Evolutionary conservation across 2,329 filamentous ascomycete species (phyloP).

Genomic region (Hypocreales sp.): DNA sequence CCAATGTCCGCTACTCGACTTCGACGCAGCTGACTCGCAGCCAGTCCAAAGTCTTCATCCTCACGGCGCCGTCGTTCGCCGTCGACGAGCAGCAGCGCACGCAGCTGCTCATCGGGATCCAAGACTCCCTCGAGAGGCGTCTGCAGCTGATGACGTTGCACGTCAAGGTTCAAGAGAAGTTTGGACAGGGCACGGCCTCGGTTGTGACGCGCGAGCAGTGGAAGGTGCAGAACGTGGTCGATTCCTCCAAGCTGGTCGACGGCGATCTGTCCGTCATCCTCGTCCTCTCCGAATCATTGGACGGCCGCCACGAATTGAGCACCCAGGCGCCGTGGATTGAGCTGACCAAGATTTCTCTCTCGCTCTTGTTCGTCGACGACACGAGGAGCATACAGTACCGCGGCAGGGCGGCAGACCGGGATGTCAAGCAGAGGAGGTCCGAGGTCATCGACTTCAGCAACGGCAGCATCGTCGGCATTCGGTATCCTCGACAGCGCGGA

Average conservation of each 20-base stretch:
- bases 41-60: slow-evolving; percentile 51
- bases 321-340: slow-evolving; percentile 64
- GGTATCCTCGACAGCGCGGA: slow-evolving; percentile 41
- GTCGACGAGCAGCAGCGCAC: slow-evolving; percentile 36
- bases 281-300: slow-evolving; percentile 48
- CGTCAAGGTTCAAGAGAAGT: slow-evolving; percentile 26
- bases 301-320: slow-evolving; percentile 51
- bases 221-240: slow-evolving; percentile 51
- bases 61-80: slow-evolving; percentile 41
- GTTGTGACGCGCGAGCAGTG: slow-evolving; percentile 30
- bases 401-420: slow-evolving; percentile 34
- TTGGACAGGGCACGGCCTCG: slow-evolving; percentile 11
- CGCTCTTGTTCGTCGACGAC: slow-evolving; percentile 43
- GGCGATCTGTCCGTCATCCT: slow-evolving; percentile 52
- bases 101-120: slow-evolving; percentile 50
- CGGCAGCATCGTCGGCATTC: slow-evolving; percentile 35
- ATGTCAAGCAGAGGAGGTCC: slow-evolving; percentile 29
- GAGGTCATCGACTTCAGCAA: slow-evolving; percentile 29
- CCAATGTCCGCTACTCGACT: slow-evolving; percentile 43
- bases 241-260: slow-evolving; percentile 58
- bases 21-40: slow-evolving; percentile 34
- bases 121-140: slow-evolving; percentile 51
- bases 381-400: slow-evolving; percentile 42
- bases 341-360: slow-evolving; percentile 50
- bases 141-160: slow-evolving; percentile 52